A percentile compares a stretch with the other conserved stretches of the same genome.
phyloP scores from a whole-genome alignment of 495 filamentous ascomycete species.

The Stereocaulon alpinum region DNA sequence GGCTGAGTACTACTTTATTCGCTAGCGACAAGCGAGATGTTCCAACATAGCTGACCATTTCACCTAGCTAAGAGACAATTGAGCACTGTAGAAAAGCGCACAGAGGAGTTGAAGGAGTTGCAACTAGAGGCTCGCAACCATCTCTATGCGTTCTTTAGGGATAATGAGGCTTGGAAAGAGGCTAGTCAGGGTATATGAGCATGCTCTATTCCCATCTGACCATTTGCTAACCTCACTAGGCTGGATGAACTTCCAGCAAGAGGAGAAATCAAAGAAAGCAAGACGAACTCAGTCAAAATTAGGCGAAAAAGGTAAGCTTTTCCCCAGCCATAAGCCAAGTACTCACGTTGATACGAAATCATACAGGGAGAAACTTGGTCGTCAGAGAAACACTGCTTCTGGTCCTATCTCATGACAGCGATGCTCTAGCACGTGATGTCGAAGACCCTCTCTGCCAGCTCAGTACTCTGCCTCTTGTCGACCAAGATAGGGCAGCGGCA shows the following conservation, averaged over 20 bases:
- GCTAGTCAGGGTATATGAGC: constrained; percentile 1
- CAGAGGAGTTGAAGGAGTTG: constrained; percentile 13
- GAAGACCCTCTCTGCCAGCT: constrained; percentile 8
- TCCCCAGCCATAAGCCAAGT: not conserved
- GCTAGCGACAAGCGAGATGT: not conserved
- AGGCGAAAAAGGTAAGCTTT: not conserved
- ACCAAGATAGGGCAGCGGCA: constrained; percentile 16
- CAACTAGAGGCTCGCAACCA: constrained; percentile 16
- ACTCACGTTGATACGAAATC: not conserved
- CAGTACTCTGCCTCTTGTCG: constrained; percentile 1
- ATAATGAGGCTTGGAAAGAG: constrained; percentile 15
- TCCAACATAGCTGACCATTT: not conserved
- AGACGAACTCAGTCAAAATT: not conserved
- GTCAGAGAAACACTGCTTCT: constrained; percentile 11
- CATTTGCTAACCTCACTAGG: not conserved
- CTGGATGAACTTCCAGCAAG: constrained; percentile 7
- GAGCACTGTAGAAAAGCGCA: constrained; percentile 1
- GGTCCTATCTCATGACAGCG: not conserved
- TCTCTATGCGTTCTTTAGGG: constrained; percentile 14
- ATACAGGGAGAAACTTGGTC: constrained; percentile 1
- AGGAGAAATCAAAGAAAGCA: constrained; percentile 3
- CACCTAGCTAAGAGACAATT: constrained; percentile 13
- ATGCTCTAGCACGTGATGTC: constrained; percentile 6
- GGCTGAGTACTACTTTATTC: constrained; percentile 10
- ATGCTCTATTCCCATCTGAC: not conserved